Evolutionary conservation across 805 yeast species (phyloP), one percentile per base, ranked within the genome.

Genomic region (Starmerella vaccinii): DNA sequence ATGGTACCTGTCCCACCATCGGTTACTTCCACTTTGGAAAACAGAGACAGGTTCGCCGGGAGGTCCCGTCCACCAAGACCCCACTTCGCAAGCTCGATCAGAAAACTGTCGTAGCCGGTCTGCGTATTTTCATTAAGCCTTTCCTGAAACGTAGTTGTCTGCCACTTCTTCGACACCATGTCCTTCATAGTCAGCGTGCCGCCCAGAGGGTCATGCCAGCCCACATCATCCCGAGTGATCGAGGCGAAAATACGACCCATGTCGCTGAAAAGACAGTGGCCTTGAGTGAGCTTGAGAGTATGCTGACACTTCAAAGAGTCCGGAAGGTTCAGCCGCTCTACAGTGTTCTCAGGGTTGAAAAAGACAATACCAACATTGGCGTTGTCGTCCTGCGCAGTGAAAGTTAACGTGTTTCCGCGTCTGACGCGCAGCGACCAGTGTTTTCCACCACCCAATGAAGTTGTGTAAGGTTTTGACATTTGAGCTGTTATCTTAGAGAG

Each of bases 191-290:
- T 45, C 21, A 50, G 33, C 24, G 49, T 50, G 10, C 53, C 53
- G 7, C 53, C 53, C n/a, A 50, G 32, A n/a, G 46, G 35, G 21
- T 50, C 53, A 16, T 50, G 46, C 53, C 53, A 50, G 13, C 53
- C 53, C n/a, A 39, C 19, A 18, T 39, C 42, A 32, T 50, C 53
- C 15, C 39, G 27, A 44, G 32, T 29, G n/a, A 50, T 50, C 13
- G 50, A 38, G 5, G 53, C 53, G 18, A 50, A 46, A 6, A 50
- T 30, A 21, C 38, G 49, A n/a, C 53, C 53, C 49, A 46, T 46
- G 27, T 50, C 53, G 30, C 50, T 46, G 44, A 38, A 50, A 15
- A 50, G 38, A 23, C 53, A 50, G 23, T 50, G 44, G 21, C 53
- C 53, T n/a, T 18, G 19, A 12, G 50, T 45, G 23, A 50, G 35